These are phyloP conservation scores for Gentiana dahurica DNA, from an alignment of 257 asterid species.

Conservation along the genomic window DNA sequence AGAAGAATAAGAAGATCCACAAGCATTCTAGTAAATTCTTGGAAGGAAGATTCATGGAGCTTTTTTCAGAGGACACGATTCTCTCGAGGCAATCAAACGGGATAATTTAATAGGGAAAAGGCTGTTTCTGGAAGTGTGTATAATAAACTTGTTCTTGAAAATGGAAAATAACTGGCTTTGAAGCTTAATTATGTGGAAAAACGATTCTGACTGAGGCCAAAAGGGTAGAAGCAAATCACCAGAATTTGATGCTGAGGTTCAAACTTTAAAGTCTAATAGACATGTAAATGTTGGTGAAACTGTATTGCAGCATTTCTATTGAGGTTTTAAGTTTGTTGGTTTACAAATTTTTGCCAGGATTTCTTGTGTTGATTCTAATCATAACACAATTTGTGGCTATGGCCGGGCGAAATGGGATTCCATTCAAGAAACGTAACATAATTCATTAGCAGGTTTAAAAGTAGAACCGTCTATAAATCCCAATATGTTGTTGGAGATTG, in stretches of 20 bases:
- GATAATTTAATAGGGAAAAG: slow-evolving; percentile 28
- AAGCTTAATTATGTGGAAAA: slow-evolving; percentile 19
- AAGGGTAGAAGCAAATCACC: slow-evolving; percentile 19
- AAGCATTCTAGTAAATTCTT: slow-evolving; percentile 5
- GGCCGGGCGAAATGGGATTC: too few relatives aligned
- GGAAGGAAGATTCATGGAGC: slow-evolving; percentile 21
- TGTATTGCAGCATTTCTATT: slow-evolving; percentile 67
- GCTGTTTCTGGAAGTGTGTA: slow-evolving; percentile 26
- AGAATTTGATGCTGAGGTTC: slow-evolving; percentile 81
- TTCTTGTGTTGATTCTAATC: too few relatives aligned
- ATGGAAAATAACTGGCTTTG: slow-evolving; percentile 14
- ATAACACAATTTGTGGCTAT: too few relatives aligned
- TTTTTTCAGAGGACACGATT: slow-evolving; percentile 23
- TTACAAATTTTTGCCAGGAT: slow-evolving; percentile 64
- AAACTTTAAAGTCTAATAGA: slow-evolving; percentile 62
- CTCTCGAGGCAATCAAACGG: slow-evolving; percentile 14
- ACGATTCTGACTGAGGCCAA: slow-evolving; percentile 7
- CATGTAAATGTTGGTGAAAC: slow-evolving; percentile 77
- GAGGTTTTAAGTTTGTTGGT: slow-evolving; percentile 85
- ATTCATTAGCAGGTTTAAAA: too few relatives aligned
- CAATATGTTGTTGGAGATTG: too few relatives aligned
- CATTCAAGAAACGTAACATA: too few relatives aligned
- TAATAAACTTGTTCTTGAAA: slow-evolving; percentile 8
- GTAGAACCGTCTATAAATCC: too few relatives aligned
- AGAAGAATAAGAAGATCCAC: background rate